Conservation (phyloP, 1,284 basidiomycete species). For the Taiwanofungus camphoratus region DNA sequence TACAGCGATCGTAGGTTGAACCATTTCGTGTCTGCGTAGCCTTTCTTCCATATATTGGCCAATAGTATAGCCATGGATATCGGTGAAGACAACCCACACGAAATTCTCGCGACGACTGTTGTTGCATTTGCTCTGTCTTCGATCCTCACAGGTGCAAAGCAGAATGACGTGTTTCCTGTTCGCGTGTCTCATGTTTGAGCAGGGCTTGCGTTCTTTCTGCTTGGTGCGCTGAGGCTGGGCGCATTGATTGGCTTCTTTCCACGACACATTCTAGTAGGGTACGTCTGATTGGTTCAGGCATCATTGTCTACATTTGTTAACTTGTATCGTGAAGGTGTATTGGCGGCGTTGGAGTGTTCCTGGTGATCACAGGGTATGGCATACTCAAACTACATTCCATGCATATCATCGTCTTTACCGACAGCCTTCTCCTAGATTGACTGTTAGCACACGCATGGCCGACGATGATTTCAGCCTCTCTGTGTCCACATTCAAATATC, state of each 20-base stretch:
- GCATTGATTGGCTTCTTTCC: conserved; percentile 94
- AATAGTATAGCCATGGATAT: conserved; percentile 71
- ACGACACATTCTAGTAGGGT: conserved; percentile 91
- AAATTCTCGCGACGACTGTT: conserved; percentile 88
- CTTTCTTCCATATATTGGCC: conserved; percentile 94
- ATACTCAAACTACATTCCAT: not conserved
- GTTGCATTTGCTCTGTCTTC: conserved; percentile 87
- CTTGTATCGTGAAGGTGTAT: conserved; percentile 59
- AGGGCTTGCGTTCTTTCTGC: conserved; percentile 80
- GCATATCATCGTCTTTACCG: not conserved
- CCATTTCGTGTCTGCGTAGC: conserved; percentile 37
- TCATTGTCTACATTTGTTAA: not conserved
- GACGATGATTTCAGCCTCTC: conserved; percentile 79
- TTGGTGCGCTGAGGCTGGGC: conserved; percentile 85
- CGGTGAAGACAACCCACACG: conserved; percentile 63
- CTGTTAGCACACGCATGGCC: conserved; percentile 78
- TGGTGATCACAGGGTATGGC: conserved; percentile 79
- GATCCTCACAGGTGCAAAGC: conserved; percentile 74
- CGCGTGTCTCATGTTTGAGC: conserved; percentile 1
- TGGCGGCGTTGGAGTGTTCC: conserved; percentile 92
- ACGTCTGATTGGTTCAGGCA: conserved; percentile 18
- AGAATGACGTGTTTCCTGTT: not conserved
- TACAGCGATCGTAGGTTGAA: not conserved
- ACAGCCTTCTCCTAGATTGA: conserved; percentile 44
- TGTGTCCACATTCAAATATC: conserved; percentile 54